phyloP scores from a whole-genome alignment of 2,329 filamentous ascomycete species.

The Boeremia exigua region DNA sequence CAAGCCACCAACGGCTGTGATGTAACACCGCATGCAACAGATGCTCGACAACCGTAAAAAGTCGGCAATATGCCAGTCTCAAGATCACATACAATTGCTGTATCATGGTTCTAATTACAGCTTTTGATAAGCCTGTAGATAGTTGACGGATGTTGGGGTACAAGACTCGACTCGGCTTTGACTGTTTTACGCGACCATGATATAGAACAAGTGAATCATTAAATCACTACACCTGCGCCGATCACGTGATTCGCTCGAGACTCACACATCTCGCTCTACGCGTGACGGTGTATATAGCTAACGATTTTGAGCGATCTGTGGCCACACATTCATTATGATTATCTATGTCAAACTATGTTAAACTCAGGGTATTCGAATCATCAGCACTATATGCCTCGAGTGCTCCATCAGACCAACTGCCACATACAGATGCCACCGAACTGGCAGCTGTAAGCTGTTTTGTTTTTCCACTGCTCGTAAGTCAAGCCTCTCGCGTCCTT shows the following conservation, averaged over 20 bases:
- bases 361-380: slow-evolving; percentile 6
- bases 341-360: not conserved
- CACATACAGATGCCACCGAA: slow-evolving; percentile 62
- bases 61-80: not conserved
- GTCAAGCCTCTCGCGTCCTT: slow-evolving; percentile 61
- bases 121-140: too few species aligned
- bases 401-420: slow-evolving; percentile 54
- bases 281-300: not conserved
- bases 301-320: too few species aligned
- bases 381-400: not conserved
- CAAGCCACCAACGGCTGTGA: slow-evolving; percentile 12
- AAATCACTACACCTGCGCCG: too few species aligned
- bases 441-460: slow-evolving; percentile 40
- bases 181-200: too few species aligned
- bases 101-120: too few species aligned
- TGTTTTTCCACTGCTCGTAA: slow-evolving; percentile 46
- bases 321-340: not conserved
- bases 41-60: not conserved
- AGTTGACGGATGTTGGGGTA: too few species aligned
- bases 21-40: not conserved
- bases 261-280: not conserved
- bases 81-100: not conserved
- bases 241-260: not conserved
- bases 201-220: too few species aligned
- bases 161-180: too few species aligned